Evolutionary conservation across 345 rosid genomes (phyloP).

Genomic region (Capsella bursapastoris): DNA sequence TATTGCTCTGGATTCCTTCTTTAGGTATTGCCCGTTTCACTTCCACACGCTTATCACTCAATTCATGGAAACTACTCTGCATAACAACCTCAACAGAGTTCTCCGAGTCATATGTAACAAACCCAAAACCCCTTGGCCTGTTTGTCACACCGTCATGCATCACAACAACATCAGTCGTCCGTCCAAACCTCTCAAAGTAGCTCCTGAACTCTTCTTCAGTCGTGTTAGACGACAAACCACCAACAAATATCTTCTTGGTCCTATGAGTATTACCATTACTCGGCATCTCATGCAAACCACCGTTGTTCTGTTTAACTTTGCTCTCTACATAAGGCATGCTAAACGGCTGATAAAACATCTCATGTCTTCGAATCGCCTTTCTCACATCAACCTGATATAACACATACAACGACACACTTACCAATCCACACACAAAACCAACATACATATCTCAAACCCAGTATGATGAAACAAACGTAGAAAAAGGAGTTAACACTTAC

Average conservation of each 20-base stretch:
- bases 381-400: constrained; percentile 60
- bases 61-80: constrained; percentile 63
- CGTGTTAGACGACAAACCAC: constrained; percentile 70
- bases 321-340: constrained; percentile 32
- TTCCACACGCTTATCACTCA: constrained; percentile 70
- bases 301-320: constrained; percentile 19
- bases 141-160: constrained; percentile 74
- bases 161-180: constrained; percentile 76
- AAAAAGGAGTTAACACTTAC: constrained; percentile 50
- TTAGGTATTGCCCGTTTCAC: constrained; percentile 89
- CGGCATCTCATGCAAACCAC: constrained; percentile 33
- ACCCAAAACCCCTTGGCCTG: constrained; percentile 89
- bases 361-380: constrained; percentile 55
- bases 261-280: constrained; percentile 41
- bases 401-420: not conserved
- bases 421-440: not conserved
- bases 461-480: constrained; percentile 3
- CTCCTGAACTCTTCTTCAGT: constrained; percentile 71
- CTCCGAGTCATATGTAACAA: constrained; percentile 74
- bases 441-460: constrained; percentile 8
- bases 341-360: constrained; percentile 41
- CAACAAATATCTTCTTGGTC: constrained; percentile 79
- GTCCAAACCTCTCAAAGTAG: constrained; percentile 79
- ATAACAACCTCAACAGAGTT: constrained; percentile 71
- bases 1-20: constrained; percentile 54